phyloP scores from a whole-genome alignment of 148 eudicot species.

The Arctostaphylos glauca region DNA sequence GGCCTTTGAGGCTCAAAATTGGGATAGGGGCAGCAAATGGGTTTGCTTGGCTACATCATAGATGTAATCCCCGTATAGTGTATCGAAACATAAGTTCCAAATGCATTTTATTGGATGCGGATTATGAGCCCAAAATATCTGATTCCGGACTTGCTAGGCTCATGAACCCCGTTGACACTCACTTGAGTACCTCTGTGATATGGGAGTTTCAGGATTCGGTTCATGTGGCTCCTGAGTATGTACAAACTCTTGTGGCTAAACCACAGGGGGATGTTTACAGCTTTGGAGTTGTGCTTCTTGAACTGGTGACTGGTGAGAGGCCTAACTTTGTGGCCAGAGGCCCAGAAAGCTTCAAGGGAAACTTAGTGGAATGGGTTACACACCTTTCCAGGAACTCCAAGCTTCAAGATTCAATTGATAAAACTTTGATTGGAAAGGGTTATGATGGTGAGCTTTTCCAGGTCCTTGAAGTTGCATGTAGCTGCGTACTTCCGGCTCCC shows the following conservation, averaged over 20 bases:
- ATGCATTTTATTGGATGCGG: slow-evolving; percentile 47
- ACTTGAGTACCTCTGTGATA: slow-evolving; percentile 63
- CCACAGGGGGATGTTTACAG: slow-evolving; percentile 66
- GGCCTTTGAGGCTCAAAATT: slow-evolving; percentile 54
- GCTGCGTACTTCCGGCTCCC: slow-evolving; percentile 41
- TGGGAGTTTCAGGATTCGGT: slow-evolving; percentile 65
- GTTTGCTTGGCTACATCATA: slow-evolving; percentile 69
- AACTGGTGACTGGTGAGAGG: slow-evolving; percentile 53
- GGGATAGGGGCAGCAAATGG: slow-evolving; percentile 65
- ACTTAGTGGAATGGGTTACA: slow-evolving; percentile 55
- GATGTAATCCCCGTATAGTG: slow-evolving; percentile 59
- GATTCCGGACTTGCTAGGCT: slow-evolving; percentile 75
- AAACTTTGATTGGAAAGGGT: slow-evolving; percentile 46
- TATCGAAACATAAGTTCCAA: slow-evolving; percentile 65
- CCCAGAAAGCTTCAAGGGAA: slow-evolving; percentile 57
- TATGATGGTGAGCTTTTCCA: slow-evolving; percentile 50
- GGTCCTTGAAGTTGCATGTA: slow-evolving; percentile 55
- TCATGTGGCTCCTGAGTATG: slow-evolving; percentile 67
- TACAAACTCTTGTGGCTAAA: slow-evolving; percentile 54
- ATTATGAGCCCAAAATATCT: slow-evolving; percentile 57
- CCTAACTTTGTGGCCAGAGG: slow-evolving; percentile 46
- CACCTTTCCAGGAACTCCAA: slow-evolving; percentile 37
- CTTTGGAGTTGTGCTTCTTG: slow-evolving; percentile 62
- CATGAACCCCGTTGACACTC: slow-evolving; percentile 67
- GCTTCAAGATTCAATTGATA: slow-evolving; percentile 49